A percentile compares a stretch with the other conserved stretches of the same genome.
Conservation (phyloP, 2,329 filamentous ascomycete species). For the Nigrospora osmanthi region DNA sequence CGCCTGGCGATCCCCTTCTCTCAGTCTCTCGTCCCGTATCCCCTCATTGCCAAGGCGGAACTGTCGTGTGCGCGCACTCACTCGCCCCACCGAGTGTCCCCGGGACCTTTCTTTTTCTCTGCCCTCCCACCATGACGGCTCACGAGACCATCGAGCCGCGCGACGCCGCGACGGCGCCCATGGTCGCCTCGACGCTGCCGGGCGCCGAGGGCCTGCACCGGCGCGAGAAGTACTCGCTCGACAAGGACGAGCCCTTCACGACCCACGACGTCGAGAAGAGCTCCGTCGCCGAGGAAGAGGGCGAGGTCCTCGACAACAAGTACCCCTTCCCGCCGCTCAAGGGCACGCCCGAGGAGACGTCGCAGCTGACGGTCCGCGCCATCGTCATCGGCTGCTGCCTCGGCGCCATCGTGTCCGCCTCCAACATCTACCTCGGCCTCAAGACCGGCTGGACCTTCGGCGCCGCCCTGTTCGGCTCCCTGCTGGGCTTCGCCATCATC, state of each 20-base stretch:
- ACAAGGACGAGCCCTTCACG: neutral
- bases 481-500: slow-evolving; percentile 37
- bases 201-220: too few species aligned
- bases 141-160: too few species aligned
- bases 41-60: too few species aligned
- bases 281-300: too few species aligned
- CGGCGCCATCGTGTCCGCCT: slow-evolving; percentile 38
- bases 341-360: neutral
- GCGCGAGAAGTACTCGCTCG: neutral
- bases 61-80: too few species aligned
- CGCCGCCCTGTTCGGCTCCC: slow-evolving; percentile 23
- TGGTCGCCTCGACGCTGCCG: too few species aligned
- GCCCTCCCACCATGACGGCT: too few species aligned
- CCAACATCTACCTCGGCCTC: slow-evolving; percentile 39
- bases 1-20: too few species aligned
- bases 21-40: too few species aligned
- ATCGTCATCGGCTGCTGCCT: slow-evolving; percentile 34
- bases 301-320: neutral
- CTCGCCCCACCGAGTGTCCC: too few species aligned
- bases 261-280: neutral
- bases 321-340: neutral
- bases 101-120: too few species aligned
- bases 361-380: slow-evolving; percentile 25
- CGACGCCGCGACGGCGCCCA: too few species aligned
- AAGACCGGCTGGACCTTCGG: slow-evolving; percentile 15